A percentile compares a stretch with the other conserved stretches of the same genome.
Conservation (phyloP, 108 stramenopile species). For the Poteriospumella lacustris region DNA sequence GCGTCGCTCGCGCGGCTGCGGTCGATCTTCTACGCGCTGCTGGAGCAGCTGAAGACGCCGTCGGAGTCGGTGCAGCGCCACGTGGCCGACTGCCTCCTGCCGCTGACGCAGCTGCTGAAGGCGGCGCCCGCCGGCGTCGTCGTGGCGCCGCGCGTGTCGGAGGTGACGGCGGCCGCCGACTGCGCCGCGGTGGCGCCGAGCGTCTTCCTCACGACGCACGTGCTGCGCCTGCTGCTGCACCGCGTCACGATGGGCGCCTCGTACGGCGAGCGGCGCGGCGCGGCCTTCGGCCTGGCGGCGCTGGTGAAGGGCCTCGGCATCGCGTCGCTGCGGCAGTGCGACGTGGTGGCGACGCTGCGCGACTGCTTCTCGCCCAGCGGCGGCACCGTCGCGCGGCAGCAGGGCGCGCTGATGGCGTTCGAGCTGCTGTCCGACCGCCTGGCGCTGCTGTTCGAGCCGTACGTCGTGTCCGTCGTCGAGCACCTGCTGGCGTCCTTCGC, state of each 20-base stretch:
- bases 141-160: neutral
- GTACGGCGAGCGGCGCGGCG: slow-evolving; percentile 65
- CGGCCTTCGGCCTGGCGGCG: slow-evolving; percentile 91
- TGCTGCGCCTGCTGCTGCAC: slow-evolving; percentile 35
- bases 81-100: slow-evolving; percentile 52
- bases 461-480: slow-evolving; percentile 90
- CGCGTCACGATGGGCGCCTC: slow-evolving; percentile 9
- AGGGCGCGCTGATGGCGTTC: slow-evolving; percentile 91
- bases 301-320: slow-evolving; percentile 97
- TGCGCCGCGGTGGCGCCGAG: slow-evolving; percentile 37
- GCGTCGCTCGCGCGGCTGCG: too few species aligned
- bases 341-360: slow-evolving; percentile 75
- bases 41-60: slow-evolving; percentile 48
- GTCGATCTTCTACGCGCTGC: slow-evolving; percentile 46
- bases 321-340: slow-evolving; percentile 79
- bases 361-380: slow-evolving; percentile 62
- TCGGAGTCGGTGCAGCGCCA: slow-evolving; percentile 55
- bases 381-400: slow-evolving; percentile 57
- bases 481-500: slow-evolving; percentile 85
- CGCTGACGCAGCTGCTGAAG: slow-evolving; percentile 43
- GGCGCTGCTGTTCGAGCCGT: slow-evolving; percentile 95
- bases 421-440: slow-evolving; percentile 79
- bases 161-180: neutral
- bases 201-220: slow-evolving; percentile 31
- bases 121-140: neutral